These are phyloP conservation scores for Lentinus brumalis DNA, from an alignment of 768 basidiomycete species.

Conservation along the genomic window DNA sequence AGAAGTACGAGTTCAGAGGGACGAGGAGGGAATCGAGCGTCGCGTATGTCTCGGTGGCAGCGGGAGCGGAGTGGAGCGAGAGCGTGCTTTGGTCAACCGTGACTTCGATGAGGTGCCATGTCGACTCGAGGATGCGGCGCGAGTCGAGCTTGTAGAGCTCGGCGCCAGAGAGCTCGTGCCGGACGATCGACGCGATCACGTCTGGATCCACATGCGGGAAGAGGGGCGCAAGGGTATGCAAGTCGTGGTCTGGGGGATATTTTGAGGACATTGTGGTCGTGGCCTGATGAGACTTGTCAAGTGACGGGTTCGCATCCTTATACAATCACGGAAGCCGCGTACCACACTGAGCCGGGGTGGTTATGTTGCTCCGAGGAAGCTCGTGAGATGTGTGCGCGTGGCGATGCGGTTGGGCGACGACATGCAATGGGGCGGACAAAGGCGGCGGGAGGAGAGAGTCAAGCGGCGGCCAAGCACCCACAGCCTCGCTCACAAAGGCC, in stretches of 20 bases:
- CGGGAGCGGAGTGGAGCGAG: conserved; percentile 22
- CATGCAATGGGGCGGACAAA: conserved; percentile 17
- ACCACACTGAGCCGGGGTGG: conserved; percentile 1
- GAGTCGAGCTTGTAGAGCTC: conserved; percentile 35
- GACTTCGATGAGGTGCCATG: conserved; percentile 30
- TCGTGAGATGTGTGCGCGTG: neutral
- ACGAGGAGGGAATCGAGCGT: conserved; percentile 32
- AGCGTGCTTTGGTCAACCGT: conserved; percentile 27
- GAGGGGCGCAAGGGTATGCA: conserved; percentile 21
- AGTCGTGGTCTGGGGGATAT: conserved; percentile 21
- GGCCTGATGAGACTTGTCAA: conserved; percentile 9
- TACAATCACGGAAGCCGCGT: conserved; percentile 7
- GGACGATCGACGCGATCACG: conserved; percentile 22
- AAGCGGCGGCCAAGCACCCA: conserved; percentile 7
- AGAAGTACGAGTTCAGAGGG: conserved; percentile 33
- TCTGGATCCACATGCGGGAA: conserved; percentile 31
- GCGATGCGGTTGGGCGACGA: neutral
- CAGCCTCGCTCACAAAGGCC: conserved; percentile 19
- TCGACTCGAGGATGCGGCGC: conserved; percentile 31
- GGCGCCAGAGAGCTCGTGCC: conserved; percentile 27
- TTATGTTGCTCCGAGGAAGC: conserved; percentile 4
- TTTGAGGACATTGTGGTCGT: conserved; percentile 10
- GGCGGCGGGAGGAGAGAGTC: conserved; percentile 1
- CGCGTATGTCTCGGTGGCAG: conserved; percentile 29
- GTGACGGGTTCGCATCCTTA: conserved; percentile 1